Evolutionary conservation across 306 rosid species (phyloP), one percentile per base, ranked within the genome.

Genomic region (Fragaria iinumae): DNA sequence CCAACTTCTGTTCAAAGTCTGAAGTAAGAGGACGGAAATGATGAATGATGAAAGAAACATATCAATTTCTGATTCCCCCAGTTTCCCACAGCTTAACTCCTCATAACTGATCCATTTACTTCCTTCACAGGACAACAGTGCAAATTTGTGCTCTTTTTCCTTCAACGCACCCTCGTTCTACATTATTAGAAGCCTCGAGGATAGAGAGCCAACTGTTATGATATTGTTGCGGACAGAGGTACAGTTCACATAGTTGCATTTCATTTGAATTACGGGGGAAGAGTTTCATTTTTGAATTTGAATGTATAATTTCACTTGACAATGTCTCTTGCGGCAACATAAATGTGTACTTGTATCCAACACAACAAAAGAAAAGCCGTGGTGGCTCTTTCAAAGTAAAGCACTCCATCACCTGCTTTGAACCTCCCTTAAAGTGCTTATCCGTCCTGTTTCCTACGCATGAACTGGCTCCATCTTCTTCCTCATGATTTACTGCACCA

Each of bases 341-440:
- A 80, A 73, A 79, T 67, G 81, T 67, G 81, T 67, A 71, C 77
- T 23, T 14, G 74, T 77, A 76, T 76, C 78, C 56, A 79, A 79
- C 75, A 79, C 64, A 77, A 72, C 77, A 57, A 39, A 47, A 32
- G 53, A 69, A 69, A 76, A 77, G 69, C 83, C 64, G 2, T 1
- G 73, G 2, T 1, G 73, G 81, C 59, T 85, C 79, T 77, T 44
- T 70, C 18, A 38, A 55, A 63, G 82, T 56, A 71, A 49, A 79
- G 67, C 71, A 44, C 60, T 79, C 44, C 32, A 21, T 4, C 56
- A 2, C 13, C 36, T 74, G 57, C n/a, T 47, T 48, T 18, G 60
- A 45, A 47, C 70, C 59, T 23, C 48, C 60, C 71, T 74, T 62
- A 34, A 34, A 29, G 78, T 12, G 59, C 60, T 45, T 11, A 41